Evolutionary conservation across 257 asterid species (phyloP).

Genomic region (Vinca minor): DNA sequence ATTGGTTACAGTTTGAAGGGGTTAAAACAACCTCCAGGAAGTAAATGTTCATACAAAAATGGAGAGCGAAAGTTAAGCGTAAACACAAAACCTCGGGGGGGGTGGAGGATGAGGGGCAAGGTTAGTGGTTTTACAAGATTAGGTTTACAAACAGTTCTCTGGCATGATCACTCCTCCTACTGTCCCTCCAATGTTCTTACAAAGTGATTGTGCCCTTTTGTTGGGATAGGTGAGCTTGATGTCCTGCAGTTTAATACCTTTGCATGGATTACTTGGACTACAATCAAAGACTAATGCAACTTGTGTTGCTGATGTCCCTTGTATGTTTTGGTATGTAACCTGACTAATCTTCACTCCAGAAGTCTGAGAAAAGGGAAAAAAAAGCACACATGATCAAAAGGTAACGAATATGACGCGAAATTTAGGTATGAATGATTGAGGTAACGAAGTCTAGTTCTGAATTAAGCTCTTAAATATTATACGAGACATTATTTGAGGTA

Average conservation of each 20-base stretch:
- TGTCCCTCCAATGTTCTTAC: background rate
- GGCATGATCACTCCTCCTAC: background rate
- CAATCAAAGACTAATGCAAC: slow-evolving; percentile 52
- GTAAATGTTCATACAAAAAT: background rate
- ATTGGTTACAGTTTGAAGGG: background rate
- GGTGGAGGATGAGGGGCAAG: background rate
- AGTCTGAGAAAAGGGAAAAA: slow-evolving; percentile 20
- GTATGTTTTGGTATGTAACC: slow-evolving; percentile 43
- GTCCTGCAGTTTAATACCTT: slow-evolving; percentile 35
- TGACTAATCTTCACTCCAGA: slow-evolving; percentile 54
- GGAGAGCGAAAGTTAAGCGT: background rate
- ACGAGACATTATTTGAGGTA: background rate
- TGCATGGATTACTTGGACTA: slow-evolving; percentile 53
- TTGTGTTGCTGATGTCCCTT: slow-evolving; percentile 55
- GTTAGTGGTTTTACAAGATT: background rate
- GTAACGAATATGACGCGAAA: background rate
- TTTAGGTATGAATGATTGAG: too few relatives aligned
- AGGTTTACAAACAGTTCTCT: background rate
- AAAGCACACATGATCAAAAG: background rate
- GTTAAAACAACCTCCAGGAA: slow-evolving; percentile 1
- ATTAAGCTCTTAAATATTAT: too few relatives aligned
- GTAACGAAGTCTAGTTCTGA: too few relatives aligned
- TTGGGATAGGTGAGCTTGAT: slow-evolving; percentile 16
- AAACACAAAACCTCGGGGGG: background rate
- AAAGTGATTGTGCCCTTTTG: background rate